Evolutionary conservation across 176 grass and related monocot genomes (phyloP).

Genomic region (Tillandsia leiboldiana): DNA sequence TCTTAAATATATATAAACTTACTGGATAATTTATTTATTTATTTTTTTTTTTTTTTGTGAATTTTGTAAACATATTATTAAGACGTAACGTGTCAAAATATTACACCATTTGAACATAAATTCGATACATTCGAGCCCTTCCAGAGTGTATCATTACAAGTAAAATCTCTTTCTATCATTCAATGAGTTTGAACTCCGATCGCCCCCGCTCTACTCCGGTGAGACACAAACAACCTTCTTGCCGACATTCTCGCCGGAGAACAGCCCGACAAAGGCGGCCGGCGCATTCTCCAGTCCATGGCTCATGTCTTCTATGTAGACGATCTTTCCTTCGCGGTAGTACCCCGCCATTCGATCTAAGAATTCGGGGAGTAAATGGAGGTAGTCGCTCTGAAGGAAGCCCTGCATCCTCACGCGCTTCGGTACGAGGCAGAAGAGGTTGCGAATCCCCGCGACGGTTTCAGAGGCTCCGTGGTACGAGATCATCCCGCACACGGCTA

Average conservation of each 20-base stretch:
- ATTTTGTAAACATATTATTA: too few species aligned
- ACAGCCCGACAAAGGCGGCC: constrained; percentile 62
- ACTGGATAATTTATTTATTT: too few species aligned
- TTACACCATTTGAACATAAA: too few species aligned
- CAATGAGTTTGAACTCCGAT: not conserved
- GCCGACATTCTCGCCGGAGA: constrained; percentile 67
- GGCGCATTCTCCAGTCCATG: constrained; percentile 55
- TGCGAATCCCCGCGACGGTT: constrained; percentile 34
- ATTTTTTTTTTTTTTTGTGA: too few species aligned
- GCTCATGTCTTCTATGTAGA: constrained; percentile 60
- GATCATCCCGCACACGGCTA: constrained; percentile 60
- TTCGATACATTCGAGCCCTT: too few species aligned
- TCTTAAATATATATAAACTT: too few species aligned
- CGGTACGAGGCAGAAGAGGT: constrained; percentile 32
- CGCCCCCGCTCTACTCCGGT: constrained; percentile 17
- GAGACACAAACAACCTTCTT: constrained; percentile 56
- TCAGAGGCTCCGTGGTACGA: constrained; percentile 38
- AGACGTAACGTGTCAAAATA: too few species aligned
- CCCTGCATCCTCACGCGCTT: constrained; percentile 44
- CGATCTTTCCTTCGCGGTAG: constrained; percentile 54
- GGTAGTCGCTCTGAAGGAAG: constrained; percentile 61
- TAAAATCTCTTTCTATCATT: not conserved
- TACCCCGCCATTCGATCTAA: constrained; percentile 30
- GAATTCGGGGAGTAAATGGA: constrained; percentile 54
- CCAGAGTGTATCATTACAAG: too few species aligned